phyloP scores from a whole-genome alignment of 805 yeast genomes.

The Yarrowia sp. region DNA sequence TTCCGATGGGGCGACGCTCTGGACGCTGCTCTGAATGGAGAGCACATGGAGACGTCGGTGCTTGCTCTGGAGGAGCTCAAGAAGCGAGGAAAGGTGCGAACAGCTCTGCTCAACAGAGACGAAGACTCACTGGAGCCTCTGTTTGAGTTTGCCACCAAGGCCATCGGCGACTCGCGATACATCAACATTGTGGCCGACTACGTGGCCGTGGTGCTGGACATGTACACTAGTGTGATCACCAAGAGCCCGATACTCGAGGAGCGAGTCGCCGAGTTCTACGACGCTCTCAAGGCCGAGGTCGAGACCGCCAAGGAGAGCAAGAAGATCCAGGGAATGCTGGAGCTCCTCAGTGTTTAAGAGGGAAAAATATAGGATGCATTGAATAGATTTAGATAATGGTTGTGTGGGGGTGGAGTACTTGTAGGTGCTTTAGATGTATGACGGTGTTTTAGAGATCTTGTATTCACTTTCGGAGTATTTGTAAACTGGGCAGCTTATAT shows the following conservation, averaged over 20 bases:
- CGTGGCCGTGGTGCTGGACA: constrained; percentile 68
- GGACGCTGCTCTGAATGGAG: constrained; percentile 81
- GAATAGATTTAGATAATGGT: constrained; percentile 16
- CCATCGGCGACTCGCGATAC: constrained; percentile 80
- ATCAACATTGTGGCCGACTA: constrained; percentile 70
- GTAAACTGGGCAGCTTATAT: too few species aligned
- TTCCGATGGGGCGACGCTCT: constrained; percentile 94
- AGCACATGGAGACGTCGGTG: constrained; percentile 78
- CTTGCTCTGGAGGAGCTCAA: constrained; percentile 87
- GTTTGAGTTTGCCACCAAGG: constrained; percentile 78
- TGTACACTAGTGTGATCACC: constrained; percentile 78
- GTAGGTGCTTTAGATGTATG: background rate
- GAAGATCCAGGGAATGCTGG: constrained; percentile 91
- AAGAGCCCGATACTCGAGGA: constrained; percentile 80
- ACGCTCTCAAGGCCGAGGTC: constrained; percentile 69
- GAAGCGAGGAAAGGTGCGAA: constrained; percentile 84
- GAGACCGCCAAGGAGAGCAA: constrained; percentile 85
- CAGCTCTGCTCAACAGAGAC: constrained; percentile 82
- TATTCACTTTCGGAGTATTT: too few species aligned
- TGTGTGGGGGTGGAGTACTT: background rate
- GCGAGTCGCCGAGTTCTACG: constrained; percentile 63
- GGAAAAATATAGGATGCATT: constrained; percentile 15
- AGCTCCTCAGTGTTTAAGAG: constrained; percentile 61
- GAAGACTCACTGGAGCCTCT: constrained; percentile 86
- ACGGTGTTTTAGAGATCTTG: too few species aligned